A percentile compares a stretch with the other conserved stretches of the same genome.
These are phyloP conservation scores for Hypocrella siamensis DNA, from an alignment of 2,329 filamentous ascomycete species.

Conservation along the genomic window DNA sequence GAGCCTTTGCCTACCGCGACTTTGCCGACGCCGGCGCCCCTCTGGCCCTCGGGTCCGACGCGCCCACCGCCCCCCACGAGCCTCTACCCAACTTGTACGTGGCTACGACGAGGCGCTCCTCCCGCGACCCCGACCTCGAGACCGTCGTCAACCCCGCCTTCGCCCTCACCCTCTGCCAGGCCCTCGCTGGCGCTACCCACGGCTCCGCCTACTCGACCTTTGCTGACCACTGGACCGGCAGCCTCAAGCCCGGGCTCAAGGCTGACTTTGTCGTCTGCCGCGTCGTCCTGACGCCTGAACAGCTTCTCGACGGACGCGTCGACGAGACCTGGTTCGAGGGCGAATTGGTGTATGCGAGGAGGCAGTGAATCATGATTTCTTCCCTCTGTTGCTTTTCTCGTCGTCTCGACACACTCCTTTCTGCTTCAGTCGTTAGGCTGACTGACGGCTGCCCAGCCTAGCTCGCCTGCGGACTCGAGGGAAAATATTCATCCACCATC, in stretches of 20 bases:
- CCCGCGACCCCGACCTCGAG: slow-evolving; percentile 26
- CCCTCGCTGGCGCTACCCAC: slow-evolving; percentile 34
- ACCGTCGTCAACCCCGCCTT: slow-evolving; percentile 35
- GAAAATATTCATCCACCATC: no score
- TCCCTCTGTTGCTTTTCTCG: no score
- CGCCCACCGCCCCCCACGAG: slow-evolving; percentile 40
- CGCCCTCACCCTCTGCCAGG: slow-evolving; percentile 34
- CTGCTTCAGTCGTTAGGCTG: no score
- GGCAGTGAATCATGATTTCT: no score
- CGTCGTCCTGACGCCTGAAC: slow-evolving; percentile 30
- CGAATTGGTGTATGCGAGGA: slow-evolving; percentile 21
- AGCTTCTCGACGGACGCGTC: slow-evolving; percentile 28
- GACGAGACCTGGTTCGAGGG: slow-evolving; percentile 39
- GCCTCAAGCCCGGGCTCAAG: slow-evolving; percentile 31
- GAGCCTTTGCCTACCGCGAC: slow-evolving; percentile 49
- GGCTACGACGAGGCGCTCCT: slow-evolving; percentile 40
- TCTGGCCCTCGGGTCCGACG: slow-evolving; percentile 42
- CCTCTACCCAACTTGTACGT: slow-evolving; percentile 42
- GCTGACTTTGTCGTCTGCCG: slow-evolving; percentile 42
- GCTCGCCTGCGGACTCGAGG: no score
- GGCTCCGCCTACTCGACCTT: slow-evolving; percentile 45
- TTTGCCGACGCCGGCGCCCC: slow-evolving; percentile 37
- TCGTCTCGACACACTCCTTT: no score
- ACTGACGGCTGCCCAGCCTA: no score
- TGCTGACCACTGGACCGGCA: slow-evolving; percentile 36